A percentile compares a stretch with the other conserved stretches of the same genome.
These are phyloP conservation scores for Arabidopsis lyrata DNA, from an alignment of 441 rosid species.

Conservation along the genomic window DNA sequence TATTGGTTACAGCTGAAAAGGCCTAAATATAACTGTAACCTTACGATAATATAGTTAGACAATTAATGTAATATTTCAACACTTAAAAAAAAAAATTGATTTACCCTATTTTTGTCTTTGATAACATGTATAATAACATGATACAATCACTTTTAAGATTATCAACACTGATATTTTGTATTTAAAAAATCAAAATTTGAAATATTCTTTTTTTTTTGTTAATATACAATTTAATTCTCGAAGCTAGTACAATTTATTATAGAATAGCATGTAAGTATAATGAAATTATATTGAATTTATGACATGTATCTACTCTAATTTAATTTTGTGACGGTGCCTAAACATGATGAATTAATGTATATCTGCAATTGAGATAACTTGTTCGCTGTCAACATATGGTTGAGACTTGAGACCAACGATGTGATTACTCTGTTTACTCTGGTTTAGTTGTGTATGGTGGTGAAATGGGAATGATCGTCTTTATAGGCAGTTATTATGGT, in stretches of 20 bases:
- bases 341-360: not conserved
- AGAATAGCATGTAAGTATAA: not conserved
- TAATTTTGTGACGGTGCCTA: not conserved
- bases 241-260: not conserved
- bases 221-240: not conserved
- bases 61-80: constrained; percentile 14
- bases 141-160: not conserved
- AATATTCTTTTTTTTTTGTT: not conserved
- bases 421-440: not conserved
- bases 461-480: not conserved
- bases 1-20: constrained; percentile 42
- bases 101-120: not conserved
- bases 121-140: constrained; percentile 11
- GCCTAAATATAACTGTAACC: constrained; percentile 20
- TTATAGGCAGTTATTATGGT: not conserved
- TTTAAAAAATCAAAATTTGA: not conserved
- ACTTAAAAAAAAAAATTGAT: not conserved
- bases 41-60: constrained; percentile 15
- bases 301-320: not conserved
- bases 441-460: not conserved
- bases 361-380: not conserved
- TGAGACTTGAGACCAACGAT: not conserved
- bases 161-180: constrained; percentile 4
- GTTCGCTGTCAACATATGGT: not conserved
- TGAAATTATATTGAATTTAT: not conserved